These are phyloP conservation scores for Talaromyces albobiverticillius DNA, from an alignment of 2,329 filamentous ascomycete genomes.

Conservation along the genomic window DNA sequence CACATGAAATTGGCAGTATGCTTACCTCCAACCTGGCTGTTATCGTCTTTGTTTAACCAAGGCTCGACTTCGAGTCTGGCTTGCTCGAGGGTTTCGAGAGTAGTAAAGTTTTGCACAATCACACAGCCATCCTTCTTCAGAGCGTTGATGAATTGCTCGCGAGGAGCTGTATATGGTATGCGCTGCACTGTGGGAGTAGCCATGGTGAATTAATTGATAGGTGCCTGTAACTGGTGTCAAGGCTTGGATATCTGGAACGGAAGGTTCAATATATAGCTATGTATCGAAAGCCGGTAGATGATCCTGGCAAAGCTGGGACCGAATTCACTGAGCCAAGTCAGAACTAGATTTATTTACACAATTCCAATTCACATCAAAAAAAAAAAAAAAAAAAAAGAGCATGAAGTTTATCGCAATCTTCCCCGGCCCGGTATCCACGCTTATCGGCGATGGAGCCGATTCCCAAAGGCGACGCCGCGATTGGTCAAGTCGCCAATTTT, in stretches of 20 bases:
- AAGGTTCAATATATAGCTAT: not conserved
- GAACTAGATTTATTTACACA: no score
- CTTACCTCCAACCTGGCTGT: slow-evolving; percentile 23
- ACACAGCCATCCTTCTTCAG: slow-evolving; percentile 34
- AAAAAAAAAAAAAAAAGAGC: not conserved
- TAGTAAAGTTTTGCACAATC: slow-evolving; percentile 31
- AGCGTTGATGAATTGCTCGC: slow-evolving; percentile 27
- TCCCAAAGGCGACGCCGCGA: not conserved
- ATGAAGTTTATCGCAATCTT: no score
- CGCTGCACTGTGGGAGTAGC: slow-evolving; percentile 4
- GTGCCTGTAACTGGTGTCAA: not conserved
- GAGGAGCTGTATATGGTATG: slow-evolving; percentile 7
- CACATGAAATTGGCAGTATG: not conserved
- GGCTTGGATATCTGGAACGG: not conserved
- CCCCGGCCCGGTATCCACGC: not conserved
- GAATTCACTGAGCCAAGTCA: no score
- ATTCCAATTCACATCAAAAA: not conserved
- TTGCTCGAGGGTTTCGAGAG: slow-evolving; percentile 22
- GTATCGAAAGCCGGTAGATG: no score
- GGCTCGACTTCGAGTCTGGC: slow-evolving; percentile 27
- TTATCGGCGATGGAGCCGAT: not conserved
- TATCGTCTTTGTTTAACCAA: slow-evolving; percentile 25
- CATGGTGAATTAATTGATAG: not conserved
- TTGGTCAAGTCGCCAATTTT: slow-evolving; percentile 6
- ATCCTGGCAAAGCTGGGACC: not conserved